These are phyloP conservation scores for Adansonia madagascariensis DNA, from an alignment of 441 rosid genomes.

Conservation along the genomic window DNA sequence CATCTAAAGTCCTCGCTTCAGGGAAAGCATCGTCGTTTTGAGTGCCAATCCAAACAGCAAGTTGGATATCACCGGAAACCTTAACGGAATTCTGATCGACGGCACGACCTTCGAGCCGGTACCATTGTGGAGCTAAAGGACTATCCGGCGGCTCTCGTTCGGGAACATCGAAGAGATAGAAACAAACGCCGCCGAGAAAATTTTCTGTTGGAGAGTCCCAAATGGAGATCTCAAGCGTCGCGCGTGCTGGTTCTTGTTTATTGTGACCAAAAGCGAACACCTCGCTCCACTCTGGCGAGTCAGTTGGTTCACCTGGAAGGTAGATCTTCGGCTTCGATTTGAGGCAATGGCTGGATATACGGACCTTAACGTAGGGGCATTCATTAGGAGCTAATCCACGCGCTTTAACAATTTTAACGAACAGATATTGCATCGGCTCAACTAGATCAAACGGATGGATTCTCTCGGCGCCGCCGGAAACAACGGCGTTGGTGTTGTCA, in stretches of 20 bases:
- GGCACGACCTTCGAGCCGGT: slow-evolving; percentile 57
- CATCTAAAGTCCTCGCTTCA: slow-evolving; percentile 85
- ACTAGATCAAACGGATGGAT: slow-evolving; percentile 70
- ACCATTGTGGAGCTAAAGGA: slow-evolving; percentile 88
- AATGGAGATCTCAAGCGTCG: slow-evolving; percentile 72
- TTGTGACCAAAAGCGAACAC: slow-evolving; percentile 65
- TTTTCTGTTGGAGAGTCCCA: slow-evolving; percentile 73
- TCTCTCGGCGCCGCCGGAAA: slow-evolving; percentile 36
- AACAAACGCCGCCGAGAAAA: slow-evolving; percentile 81
- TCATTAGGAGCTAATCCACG: slow-evolving; percentile 59
- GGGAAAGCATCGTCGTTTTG: slow-evolving; percentile 91
- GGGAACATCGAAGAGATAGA: slow-evolving; percentile 78
- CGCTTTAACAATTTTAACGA: slow-evolving; percentile 68
- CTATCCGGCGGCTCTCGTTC: slow-evolving; percentile 86
- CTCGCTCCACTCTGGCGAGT: slow-evolving; percentile 81
- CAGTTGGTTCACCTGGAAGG: slow-evolving; percentile 54
- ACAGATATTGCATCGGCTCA: slow-evolving; percentile 85
- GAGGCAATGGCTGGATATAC: slow-evolving; percentile 49
- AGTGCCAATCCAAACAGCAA: slow-evolving; percentile 91
- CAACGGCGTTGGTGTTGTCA: background rate
- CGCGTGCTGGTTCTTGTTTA: slow-evolving; percentile 48
- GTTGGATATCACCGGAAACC: slow-evolving; percentile 80
- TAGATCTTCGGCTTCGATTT: slow-evolving; percentile 56
- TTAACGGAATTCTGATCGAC: slow-evolving; percentile 41
- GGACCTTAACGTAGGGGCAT: slow-evolving; percentile 65